Evolutionary conservation across 805 yeast species (phyloP).

Genomic region (Zygoascus tannicola): DNA sequence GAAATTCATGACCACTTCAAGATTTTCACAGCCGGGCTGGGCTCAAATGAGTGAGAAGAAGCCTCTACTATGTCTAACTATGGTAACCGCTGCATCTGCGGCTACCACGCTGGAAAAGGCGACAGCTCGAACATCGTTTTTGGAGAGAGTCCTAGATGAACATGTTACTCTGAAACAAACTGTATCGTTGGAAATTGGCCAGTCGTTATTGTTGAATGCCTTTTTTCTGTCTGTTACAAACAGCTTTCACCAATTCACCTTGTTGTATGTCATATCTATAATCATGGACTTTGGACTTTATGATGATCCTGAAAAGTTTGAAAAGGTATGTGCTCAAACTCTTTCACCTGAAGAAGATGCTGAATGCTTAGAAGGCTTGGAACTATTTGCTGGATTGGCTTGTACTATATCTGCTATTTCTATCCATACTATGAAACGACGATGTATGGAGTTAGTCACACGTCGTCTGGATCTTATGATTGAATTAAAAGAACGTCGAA

Average conservation of each 20-base stretch:
- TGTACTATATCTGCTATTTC: not conserved
- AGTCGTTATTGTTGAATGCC: conserved; percentile 1
- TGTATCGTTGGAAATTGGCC: not conserved
- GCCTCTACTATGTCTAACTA: conserved; percentile 10
- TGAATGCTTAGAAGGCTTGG: not conserved
- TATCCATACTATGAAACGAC: not conserved
- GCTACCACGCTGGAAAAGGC: conserved; percentile 7
- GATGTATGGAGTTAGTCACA: not conserved
- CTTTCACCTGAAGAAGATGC: not conserved
- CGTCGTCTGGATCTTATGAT: not conserved
- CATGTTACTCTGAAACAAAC: not conserved
- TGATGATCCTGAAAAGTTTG: not conserved
- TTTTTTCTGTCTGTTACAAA: not conserved
- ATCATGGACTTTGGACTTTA: not conserved
- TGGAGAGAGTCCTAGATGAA: conserved; percentile 12
- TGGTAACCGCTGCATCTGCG: conserved; percentile 8
- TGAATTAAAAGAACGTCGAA: not conserved
- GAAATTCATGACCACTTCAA: conserved; percentile 4
- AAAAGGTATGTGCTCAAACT: not conserved
- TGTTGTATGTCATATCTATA: not conserved
- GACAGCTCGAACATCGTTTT: conserved; percentile 7
- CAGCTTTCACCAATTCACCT: not conserved
- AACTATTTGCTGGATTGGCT: not conserved
- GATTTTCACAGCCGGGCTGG: not conserved
- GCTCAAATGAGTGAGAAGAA: conserved; percentile 1